Conservation (phyloP, 2,329 filamentous ascomycete genomes). For the Penicillium digitatum region DNA sequence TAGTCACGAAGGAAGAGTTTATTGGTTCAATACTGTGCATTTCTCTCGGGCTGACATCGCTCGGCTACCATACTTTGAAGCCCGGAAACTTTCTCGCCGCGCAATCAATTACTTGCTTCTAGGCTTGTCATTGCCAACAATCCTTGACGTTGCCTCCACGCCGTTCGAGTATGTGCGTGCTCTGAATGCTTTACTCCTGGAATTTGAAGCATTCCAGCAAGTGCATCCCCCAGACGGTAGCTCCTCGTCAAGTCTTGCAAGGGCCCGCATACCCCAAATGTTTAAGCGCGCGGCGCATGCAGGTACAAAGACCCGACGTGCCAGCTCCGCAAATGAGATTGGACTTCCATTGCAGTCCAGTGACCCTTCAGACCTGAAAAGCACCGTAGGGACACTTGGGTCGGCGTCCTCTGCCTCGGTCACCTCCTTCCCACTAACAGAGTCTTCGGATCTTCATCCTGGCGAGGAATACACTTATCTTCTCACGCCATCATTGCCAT, state of each 20-base stretch:
- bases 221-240: constrained; percentile 74
- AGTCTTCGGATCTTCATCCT: constrained; percentile 60
- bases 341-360: constrained; percentile 51
- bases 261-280: constrained; percentile 78
- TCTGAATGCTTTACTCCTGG: constrained; percentile 76
- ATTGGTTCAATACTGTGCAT: constrained; percentile 97
- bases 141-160: constrained; percentile 77
- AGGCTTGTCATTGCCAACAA: constrained; percentile 81
- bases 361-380: constrained; percentile 49
- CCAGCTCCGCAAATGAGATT: constrained; percentile 59
- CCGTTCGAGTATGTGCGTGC: constrained; percentile 82
- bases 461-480: constrained; percentile 87
- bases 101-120: constrained; percentile 92
- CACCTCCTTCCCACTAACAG: constrained; percentile 46
- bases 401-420: constrained; percentile 38
- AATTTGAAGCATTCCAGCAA: constrained; percentile 92
- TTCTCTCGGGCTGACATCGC: constrained; percentile 78
- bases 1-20: constrained; percentile 88
- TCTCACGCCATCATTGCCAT: constrained; percentile 85
- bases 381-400: constrained; percentile 39
- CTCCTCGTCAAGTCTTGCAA: constrained; percentile 64
- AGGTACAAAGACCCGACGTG: constrained; percentile 55
- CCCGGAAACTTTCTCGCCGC: constrained; percentile 77
- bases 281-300: constrained; percentile 63
- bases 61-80: constrained; percentile 80